phyloP scores from a whole-genome alignment of 495 filamentous ascomycete genomes.

The Hypoxylon trugodes region DNA sequence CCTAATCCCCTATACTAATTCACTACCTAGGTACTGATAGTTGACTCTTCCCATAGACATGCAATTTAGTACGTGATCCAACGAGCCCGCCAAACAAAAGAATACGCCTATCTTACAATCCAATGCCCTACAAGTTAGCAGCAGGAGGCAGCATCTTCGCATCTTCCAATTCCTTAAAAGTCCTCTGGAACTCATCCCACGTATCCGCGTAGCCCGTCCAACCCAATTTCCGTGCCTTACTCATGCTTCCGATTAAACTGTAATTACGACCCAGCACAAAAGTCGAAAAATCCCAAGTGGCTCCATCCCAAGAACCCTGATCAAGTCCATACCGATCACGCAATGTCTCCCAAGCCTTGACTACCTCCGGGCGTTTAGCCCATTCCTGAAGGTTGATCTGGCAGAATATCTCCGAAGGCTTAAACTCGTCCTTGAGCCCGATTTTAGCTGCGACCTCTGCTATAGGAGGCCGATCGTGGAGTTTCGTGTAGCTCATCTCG shows the following conservation, averaged over 20 bases:
- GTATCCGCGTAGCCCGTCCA: constrained; percentile 61
- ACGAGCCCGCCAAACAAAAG: too few species aligned
- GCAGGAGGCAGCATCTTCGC: constrained; percentile 45
- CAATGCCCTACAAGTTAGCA: neutral
- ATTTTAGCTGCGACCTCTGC: constrained; percentile 47
- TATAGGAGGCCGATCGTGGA: constrained; percentile 54
- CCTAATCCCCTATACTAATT: too few species aligned
- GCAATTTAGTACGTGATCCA: too few species aligned
- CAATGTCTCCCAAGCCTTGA: constrained; percentile 56
- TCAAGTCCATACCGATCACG: constrained; percentile 58
- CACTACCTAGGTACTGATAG: too few species aligned
- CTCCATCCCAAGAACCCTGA: constrained; percentile 59
- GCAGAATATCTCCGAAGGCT: constrained; percentile 48
- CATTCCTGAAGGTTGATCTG: constrained; percentile 62
- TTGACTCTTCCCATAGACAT: too few species aligned
- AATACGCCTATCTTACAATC: neutral
- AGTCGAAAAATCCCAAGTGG: constrained; percentile 63
- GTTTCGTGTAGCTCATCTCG: constrained; percentile 32
- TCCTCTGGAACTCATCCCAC: constrained; percentile 59
- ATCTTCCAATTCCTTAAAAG: constrained; percentile 56
- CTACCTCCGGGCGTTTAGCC: constrained; percentile 59
- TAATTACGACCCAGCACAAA: constrained; percentile 62
- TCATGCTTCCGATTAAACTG: constrained; percentile 62
- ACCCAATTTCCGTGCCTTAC: constrained; percentile 62
- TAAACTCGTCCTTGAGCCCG: constrained; percentile 50